These are phyloP conservation scores for Infundibulicybe gibba DNA, from an alignment of 768 basidiomycete genomes.

Conservation along the genomic window DNA sequence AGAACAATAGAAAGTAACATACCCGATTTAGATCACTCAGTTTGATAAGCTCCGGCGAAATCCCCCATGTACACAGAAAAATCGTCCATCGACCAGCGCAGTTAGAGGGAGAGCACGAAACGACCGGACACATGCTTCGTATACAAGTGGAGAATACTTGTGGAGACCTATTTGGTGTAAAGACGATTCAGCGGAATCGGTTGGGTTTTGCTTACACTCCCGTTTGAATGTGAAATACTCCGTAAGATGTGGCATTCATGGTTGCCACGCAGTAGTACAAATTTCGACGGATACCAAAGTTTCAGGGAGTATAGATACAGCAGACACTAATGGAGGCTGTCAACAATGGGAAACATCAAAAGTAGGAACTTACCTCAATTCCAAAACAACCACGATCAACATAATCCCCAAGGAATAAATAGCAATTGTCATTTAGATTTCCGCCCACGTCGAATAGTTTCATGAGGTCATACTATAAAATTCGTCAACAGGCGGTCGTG, in stretches of 20 bases:
- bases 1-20: conserved; percentile 7
- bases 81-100: conserved; percentile 90
- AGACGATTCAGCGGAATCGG: background rate
- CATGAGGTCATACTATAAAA: conserved; percentile 88
- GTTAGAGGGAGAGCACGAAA: conserved; percentile 90
- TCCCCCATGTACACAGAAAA: conserved; percentile 98
- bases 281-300: conserved; percentile 79
- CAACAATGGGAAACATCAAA: conserved; percentile 13
- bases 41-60: conserved; percentile 81
- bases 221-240: conserved; percentile 98
- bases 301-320: conserved; percentile 93
- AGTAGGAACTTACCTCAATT: conserved; percentile 39
- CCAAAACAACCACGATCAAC: conserved; percentile 94
- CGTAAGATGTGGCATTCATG: conserved; percentile 97
- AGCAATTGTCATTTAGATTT: conserved; percentile 73
- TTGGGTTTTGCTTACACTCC: conserved; percentile 62
- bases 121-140: conserved; percentile 88
- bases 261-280: conserved; percentile 88
- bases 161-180: conserved; percentile 59
- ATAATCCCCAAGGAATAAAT: conserved; percentile 95
- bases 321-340: conserved; percentile 54
- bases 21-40: conserved; percentile 74
- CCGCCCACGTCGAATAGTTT: conserved; percentile 97
- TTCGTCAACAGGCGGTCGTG: background rate
- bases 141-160: conserved; percentile 83